Percentiles rank a stretch among this genome's conserved stretches.
Evolutionary conservation across 129 eudicot genomes (phyloP).

Genomic region (Oenanthe sinensis): DNA sequence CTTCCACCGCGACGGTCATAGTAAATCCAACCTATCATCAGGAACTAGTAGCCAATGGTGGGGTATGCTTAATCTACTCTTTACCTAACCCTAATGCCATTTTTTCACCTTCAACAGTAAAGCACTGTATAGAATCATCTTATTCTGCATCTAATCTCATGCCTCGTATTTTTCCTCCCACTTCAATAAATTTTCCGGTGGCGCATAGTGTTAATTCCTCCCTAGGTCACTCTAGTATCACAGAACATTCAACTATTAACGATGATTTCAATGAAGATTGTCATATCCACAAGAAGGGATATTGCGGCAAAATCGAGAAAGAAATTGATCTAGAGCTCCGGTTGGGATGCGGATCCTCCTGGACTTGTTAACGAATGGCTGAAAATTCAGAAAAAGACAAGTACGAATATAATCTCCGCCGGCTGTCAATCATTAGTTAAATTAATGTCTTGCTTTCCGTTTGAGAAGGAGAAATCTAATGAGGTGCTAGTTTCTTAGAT

Average conservation of each 20-base stretch:
- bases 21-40: conserved; percentile 18
- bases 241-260: conserved; percentile 7
- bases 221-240: conserved; percentile 12
- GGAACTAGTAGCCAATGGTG: conserved; percentile 17
- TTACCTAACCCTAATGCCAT: conserved; percentile 22
- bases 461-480: not conserved
- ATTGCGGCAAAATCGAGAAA: conserved; percentile 9
- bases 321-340: conserved; percentile 42
- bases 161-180: not conserved
- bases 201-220: not conserved
- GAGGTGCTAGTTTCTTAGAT: not conserved
- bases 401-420: not conserved
- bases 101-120: not conserved
- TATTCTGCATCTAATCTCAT: not conserved
- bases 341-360: conserved; percentile 25
- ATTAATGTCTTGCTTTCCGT: not conserved
- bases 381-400: not conserved
- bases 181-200: not conserved
- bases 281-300: not conserved
- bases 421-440: too few species aligned
- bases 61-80: conserved; percentile 24
- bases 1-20: conserved; percentile 9
- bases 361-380: not conserved
- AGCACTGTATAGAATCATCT: conserved; percentile 8
- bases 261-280: not conserved